A percentile compares a stretch with the other conserved stretches of the same genome.
phyloP scores from a whole-genome alignment of 805 yeast species.

The Millerago galiae region DNA sequence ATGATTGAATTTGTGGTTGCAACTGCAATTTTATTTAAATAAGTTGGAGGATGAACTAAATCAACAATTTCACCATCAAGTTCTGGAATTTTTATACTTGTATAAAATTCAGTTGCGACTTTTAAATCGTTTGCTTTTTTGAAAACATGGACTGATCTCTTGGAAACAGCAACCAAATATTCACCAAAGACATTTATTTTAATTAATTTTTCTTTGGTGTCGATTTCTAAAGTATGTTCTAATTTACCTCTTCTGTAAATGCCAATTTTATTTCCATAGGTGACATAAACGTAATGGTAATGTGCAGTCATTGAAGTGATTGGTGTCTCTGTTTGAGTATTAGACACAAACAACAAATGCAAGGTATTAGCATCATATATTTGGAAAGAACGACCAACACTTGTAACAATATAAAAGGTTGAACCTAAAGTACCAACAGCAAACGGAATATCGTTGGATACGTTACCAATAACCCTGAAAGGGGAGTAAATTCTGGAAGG shows the following conservation, averaged over 20 bases:
- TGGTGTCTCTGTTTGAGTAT: slow-evolving; percentile 60
- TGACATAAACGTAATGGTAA: slow-evolving; percentile 77
- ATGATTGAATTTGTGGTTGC: slow-evolving; percentile 63
- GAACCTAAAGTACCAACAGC: slow-evolving; percentile 85
- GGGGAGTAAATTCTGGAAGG: slow-evolving; percentile 73
- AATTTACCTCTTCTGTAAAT: slow-evolving; percentile 77
- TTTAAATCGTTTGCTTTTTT: slow-evolving; percentile 39
- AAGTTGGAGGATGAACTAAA: slow-evolving; percentile 80
- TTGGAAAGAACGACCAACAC: slow-evolving; percentile 86
- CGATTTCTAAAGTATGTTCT: slow-evolving; percentile 32
- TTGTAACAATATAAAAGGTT: slow-evolving; percentile 80
- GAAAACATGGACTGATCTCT: slow-evolving; percentile 46
- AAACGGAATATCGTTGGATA: slow-evolving; percentile 81
- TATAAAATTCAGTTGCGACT: slow-evolving; percentile 57
- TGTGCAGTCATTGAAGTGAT: slow-evolving; percentile 74
- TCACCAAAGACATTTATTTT: slow-evolving; percentile 70
- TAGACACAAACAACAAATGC: slow-evolving; percentile 81
- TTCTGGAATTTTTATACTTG: slow-evolving; percentile 51
- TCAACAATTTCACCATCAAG: slow-evolving; percentile 68
- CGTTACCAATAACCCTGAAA: slow-evolving; percentile 83
- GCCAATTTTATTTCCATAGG: slow-evolving; percentile 65
- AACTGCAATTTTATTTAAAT: slow-evolving; percentile 79
- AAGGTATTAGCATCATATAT: slow-evolving; percentile 87
- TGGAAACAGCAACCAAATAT: slow-evolving; percentile 54
- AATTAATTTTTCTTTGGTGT: slow-evolving; percentile 32